These are phyloP conservation scores for Parmelia sp. DNA, from an alignment of 495 filamentous ascomycete species.

Conservation along the genomic window DNA sequence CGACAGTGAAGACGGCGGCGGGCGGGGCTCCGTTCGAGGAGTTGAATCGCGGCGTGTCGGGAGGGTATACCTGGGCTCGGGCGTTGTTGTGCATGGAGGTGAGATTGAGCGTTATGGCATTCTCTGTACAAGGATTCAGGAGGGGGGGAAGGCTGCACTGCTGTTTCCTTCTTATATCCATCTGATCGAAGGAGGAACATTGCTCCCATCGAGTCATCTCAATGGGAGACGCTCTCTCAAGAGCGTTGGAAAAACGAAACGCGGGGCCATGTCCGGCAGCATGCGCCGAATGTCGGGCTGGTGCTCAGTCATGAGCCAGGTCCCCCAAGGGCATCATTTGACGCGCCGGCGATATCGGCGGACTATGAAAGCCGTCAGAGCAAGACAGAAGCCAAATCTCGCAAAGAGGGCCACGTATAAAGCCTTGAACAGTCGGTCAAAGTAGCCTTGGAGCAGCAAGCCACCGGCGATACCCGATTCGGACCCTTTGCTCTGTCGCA, in stretches of 20 bases:
- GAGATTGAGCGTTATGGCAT: no score
- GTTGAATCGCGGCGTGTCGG: no score
- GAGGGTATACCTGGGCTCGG: no score
- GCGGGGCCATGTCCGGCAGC: background rate
- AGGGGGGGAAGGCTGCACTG: no score
- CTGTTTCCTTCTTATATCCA: no score
- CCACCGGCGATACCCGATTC: constrained; percentile 43
- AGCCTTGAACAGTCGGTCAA: constrained; percentile 54
- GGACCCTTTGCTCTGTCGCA: constrained; percentile 29
- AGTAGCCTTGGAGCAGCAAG: constrained; percentile 64
- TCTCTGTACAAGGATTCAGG: no score
- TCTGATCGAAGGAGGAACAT: no score
- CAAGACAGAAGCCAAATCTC: constrained; percentile 28
- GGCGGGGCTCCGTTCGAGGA: no score
- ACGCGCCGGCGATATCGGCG: background rate
- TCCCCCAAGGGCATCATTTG: background rate
- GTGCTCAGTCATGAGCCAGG: background rate
- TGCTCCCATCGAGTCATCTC: no score
- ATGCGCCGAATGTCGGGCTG: background rate
- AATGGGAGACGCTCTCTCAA: background rate
- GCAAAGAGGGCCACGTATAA: constrained; percentile 48
- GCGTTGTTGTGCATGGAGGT: no score
- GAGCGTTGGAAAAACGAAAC: background rate
- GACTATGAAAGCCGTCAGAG: background rate
- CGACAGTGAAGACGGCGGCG: no score